These are phyloP conservation scores for Cordia subcordata DNA, from an alignment of 257 asterid genomes.

Conservation along the genomic window DNA sequence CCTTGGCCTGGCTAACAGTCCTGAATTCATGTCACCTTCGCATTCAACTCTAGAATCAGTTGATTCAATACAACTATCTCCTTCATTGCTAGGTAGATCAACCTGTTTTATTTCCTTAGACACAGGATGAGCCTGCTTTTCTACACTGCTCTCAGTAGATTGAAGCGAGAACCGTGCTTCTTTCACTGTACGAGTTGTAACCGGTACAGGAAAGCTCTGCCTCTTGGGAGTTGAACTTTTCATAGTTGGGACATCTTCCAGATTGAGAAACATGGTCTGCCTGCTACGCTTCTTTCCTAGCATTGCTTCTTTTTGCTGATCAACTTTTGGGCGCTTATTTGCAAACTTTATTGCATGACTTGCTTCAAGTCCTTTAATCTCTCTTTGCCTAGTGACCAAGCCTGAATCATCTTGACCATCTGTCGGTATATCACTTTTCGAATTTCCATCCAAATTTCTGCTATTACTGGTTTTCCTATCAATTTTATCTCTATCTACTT, in stretches of 20 bases:
- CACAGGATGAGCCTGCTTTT: conserved; percentile 57
- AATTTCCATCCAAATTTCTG: conserved; percentile 25
- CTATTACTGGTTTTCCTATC: conserved; percentile 40
- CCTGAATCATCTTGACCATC: conserved; percentile 64
- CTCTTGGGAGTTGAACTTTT: conserved; percentile 84
- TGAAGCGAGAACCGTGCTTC: conserved; percentile 48
- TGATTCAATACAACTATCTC: conserved; percentile 23
- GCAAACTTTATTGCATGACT: conserved; percentile 61
- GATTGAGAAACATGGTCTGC: conserved; percentile 90
- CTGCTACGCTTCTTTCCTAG: conserved; percentile 93
- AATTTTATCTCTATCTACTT: conserved; percentile 47
- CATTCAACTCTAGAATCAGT: no score
- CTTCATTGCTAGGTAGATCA: conserved; percentile 52
- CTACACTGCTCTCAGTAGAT: conserved; percentile 52
- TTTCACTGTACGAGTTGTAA: conserved; percentile 62
- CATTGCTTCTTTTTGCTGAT: conserved; percentile 90
- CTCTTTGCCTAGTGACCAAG: conserved; percentile 59
- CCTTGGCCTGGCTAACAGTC: conserved; percentile 46
- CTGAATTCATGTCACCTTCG: conserved; percentile 22
- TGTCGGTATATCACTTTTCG: conserved; percentile 29
- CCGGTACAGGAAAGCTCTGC: conserved; percentile 78
- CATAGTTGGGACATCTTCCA: conserved; percentile 73
- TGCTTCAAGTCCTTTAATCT: conserved; percentile 75
- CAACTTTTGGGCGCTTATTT: conserved; percentile 77
- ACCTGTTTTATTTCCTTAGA: conserved; percentile 50